phyloP scores from a whole-genome alignment of 805 yeast species.

The Metschnikowia kunwiensis region DNA sequence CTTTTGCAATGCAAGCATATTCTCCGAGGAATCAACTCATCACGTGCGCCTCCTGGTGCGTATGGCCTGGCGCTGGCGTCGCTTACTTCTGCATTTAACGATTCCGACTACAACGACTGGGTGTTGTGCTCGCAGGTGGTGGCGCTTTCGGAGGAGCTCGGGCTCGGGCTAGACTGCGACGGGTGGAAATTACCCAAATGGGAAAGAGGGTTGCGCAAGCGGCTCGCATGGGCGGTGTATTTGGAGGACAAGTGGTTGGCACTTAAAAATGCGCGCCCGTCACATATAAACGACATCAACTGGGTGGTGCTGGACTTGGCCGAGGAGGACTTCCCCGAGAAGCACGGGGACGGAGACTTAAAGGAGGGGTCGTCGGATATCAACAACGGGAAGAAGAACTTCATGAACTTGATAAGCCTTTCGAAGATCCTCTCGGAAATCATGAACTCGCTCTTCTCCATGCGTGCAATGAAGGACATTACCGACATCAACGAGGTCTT shows the following conservation, averaged over 20 bases:
- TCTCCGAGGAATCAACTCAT: conserved; percentile 19
- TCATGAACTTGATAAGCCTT: conserved; percentile 63
- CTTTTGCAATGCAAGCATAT: conserved; percentile 62
- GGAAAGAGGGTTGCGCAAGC: conserved; percentile 85
- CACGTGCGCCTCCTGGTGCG: conserved; percentile 6
- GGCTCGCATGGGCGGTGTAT: conserved; percentile 95
- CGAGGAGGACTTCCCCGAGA: conserved; percentile 78
- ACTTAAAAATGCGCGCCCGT: conserved; percentile 76
- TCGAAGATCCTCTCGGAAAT: conserved; percentile 71
- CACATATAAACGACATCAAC: conserved; percentile 69
- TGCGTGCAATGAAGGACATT: conserved; percentile 56
- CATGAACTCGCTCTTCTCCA: conserved; percentile 66
- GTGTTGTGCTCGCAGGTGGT: conserved; percentile 82
- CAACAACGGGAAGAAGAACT: conserved; percentile 65
- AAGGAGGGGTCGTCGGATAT: conserved; percentile 65
- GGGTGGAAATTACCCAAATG: conserved; percentile 91
- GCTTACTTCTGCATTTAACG: conserved; percentile 21
- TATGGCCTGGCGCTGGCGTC: conserved; percentile 17
- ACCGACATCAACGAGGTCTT: conserved; percentile 65
- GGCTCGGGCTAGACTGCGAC: conserved; percentile 86
- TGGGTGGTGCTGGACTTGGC: conserved; percentile 75
- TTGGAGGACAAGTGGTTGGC: conserved; percentile 91
- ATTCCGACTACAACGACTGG: conserved; percentile 68
- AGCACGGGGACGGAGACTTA: conserved; percentile 50
- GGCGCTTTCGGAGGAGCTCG: conserved; percentile 84